Base-by-base conservation (phyloP, 1,284 basidiomycete species). In the Leucocoprinus gongylophorus region DNA sequence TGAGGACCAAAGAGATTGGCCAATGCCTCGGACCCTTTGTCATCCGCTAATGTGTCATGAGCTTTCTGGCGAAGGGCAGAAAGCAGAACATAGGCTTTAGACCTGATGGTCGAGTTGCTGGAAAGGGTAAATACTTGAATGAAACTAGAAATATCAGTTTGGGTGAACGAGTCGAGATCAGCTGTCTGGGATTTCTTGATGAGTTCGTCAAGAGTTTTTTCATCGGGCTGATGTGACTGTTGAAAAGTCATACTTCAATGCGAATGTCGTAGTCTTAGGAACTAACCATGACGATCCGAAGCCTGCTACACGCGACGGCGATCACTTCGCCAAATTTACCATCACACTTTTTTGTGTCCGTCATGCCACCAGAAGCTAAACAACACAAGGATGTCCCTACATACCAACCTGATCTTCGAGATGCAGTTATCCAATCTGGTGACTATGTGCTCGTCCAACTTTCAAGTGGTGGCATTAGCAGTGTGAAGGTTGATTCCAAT, bases 391-490 rank as follows among this genome's bases (percentile, higher is more conserved):
- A 39, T 13, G 15, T 23, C 10, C 15, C 29, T 38, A 38, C 42
- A 17, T 33, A 20, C 26, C 12, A 48, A 3, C 17, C 40, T 23
- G 33, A 32, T 17, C 46, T 53, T 26, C 43, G 51, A 32, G 51
- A 53, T 26, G 26, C 52, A 18, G 72, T 62, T 29, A 84, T 91
- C 50, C 71, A 78, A 45, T 62, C 71, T 6, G 83, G 83, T 17
- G 73, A 88, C 63, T 80, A 78, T 12, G 76, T 91, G 26, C 70
- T 91, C 9, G 64, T 91, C 39, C 75, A 73, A 54, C 63, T 89
- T 46, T 87, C 86, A 9, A 88, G 78, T 55, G 83, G 83, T 43
- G 85, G 88, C 54, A 68, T 84, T 38, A 80, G 78, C 57, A 76
- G 80, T 38, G 64, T 85, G 54, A 88, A 84, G 66, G 63, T 87